Evolutionary conservation across 2,329 filamentous ascomycete species (phyloP).

Genomic region (Fusarium musae): DNA sequence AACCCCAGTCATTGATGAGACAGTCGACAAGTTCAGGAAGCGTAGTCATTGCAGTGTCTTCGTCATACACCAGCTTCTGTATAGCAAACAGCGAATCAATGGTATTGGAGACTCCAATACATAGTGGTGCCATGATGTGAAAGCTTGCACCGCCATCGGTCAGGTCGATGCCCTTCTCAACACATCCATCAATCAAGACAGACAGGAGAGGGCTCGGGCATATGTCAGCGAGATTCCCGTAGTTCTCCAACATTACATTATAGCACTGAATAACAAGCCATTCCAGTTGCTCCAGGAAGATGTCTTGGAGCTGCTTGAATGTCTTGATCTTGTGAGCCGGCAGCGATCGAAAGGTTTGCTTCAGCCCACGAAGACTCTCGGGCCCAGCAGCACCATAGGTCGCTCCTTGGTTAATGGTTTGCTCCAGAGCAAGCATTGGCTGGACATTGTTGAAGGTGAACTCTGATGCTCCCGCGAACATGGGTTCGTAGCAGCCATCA

Average conservation of each 20-base stretch:
- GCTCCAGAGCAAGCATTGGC: neutral
- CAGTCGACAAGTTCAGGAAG: neutral
- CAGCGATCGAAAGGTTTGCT: neutral
- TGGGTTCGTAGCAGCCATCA: neutral
- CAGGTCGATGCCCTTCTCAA: neutral
- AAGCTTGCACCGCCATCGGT: neutral
- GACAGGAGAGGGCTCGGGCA: neutral
- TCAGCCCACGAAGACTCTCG: neutral
- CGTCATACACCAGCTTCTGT: neutral
- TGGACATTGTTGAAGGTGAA: neutral
- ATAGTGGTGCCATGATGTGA: neutral
- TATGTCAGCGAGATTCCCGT: neutral
- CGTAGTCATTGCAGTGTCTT: neutral
- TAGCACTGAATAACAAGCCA: neutral
- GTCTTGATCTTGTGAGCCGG: neutral
- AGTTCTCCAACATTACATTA: neutral
- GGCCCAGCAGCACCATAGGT: neutral
- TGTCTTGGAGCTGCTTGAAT: neutral
- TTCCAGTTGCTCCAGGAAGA: neutral
- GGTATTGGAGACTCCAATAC: neutral
- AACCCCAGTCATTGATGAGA: neutral
- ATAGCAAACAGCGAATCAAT: neutral
- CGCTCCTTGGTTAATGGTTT: neutral
- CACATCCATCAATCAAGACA: neutral
- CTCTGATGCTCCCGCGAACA: neutral